A percentile compares a stretch with the other conserved stretches of the same genome.
Conservation (phyloP, 78 protist species). For the Thecamonas trahens region DNA sequence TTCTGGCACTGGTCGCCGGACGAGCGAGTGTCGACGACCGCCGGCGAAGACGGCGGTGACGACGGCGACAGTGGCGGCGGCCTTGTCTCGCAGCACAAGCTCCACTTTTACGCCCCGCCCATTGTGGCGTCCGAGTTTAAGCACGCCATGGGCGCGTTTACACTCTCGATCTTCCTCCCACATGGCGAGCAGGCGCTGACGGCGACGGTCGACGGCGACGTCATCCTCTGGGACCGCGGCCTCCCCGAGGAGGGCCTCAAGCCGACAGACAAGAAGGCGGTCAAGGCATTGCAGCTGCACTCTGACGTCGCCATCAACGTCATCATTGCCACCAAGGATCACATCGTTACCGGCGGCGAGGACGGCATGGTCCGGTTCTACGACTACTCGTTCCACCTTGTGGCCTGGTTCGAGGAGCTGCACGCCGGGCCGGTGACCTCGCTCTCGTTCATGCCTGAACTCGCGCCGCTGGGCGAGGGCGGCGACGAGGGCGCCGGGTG, state of each 20-base stretch:
- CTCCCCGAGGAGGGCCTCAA: neutral
- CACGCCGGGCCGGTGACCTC: conserved; percentile 6
- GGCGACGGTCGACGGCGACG: conserved; percentile 44
- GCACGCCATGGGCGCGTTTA: conserved; percentile 33
- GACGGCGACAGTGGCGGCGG: no score
- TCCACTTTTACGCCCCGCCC: conserved; percentile 31
- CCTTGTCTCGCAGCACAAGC: no score
- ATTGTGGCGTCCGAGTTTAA: conserved; percentile 11
- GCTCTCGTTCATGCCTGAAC: no score
- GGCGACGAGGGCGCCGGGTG: no score
- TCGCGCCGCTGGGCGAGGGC: no score
- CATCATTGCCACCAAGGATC: no score
- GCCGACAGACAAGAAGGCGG: conserved; percentile 5
- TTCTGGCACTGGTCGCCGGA: conserved; percentile 39
- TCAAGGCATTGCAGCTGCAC: no score
- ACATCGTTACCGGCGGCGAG: conserved; percentile 49
- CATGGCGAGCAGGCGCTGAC: conserved; percentile 6
- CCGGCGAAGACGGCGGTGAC: no score
- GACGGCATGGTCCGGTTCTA: conserved; percentile 52
- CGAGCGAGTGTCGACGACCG: no score
- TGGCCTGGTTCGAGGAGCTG: conserved; percentile 24
- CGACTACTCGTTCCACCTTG: conserved; percentile 30
- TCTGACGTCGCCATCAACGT: no score
- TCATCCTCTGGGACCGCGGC: conserved; percentile 27
- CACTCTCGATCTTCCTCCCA: conserved; percentile 25